Evolutionary conservation across 768 basidiomycete genomes (phyloP), one percentile per base, ranked within the genome.

Genomic region (Boletus rubescentipes): DNA sequence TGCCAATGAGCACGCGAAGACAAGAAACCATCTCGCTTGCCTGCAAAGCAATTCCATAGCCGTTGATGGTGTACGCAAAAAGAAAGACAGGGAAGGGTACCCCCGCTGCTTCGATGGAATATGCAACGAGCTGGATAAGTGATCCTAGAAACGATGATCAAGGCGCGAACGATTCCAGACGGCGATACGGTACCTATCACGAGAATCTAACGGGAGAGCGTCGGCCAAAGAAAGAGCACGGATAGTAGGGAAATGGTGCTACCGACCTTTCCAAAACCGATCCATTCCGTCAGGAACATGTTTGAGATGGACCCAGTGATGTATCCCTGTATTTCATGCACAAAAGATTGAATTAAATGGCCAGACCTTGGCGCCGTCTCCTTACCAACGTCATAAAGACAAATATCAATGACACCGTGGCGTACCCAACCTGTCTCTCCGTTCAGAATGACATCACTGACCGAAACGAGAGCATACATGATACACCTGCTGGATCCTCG

Each of bases 391-490:
- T 77, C 37, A 72, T 70, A 48, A 74, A 72, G 31, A 86, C 72
- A 65, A 85, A 87, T 23, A 84, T 70, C n/a, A 84, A 57, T 1
- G 83, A 84, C 16, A 85, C 82, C 9, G 77, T 49, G 1, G 76
- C 69, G 60, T 78, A 84, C 14, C 72, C 71, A 26, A 81, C 71
- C 77, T 81, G 30, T 30, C 12, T 31, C 43, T 20, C 5, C 20
- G n/a, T 52, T 48, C 44, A 43, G 30, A n/a, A 14, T 8, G 3
- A 23, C 16, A 37, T 23, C 20, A n/a, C n/a, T 21, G 10, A 38
- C 9, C 14, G 2, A 8, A 31, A 36, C 2, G 26, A 46, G 7
- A 11, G 40, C 57, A 21, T 46, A 58, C 53, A 37, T 50, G 49
- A 36, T 57, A 54, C 2, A 54, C 42, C 36, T 46, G 35, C 34